Evolutionary conservation across 345 rosid species (phyloP).

Genomic region (Brassica nigra): DNA sequence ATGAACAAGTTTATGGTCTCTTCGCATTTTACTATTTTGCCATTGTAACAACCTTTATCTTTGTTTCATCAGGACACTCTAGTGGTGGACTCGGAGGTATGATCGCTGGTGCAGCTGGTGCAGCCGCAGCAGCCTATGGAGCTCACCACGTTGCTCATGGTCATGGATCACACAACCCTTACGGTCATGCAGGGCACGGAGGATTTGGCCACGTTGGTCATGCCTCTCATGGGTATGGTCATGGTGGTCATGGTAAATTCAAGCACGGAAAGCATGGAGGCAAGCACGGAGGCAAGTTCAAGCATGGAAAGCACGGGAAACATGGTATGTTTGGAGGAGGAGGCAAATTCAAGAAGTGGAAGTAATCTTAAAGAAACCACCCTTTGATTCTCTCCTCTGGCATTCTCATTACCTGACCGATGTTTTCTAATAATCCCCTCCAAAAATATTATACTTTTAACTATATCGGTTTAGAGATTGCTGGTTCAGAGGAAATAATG

Average conservation of each 20-base stretch:
- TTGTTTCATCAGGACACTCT: constrained; percentile 54
- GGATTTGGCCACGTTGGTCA: constrained; percentile 44
- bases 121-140: constrained; percentile 86
- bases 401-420: constrained; percentile 31
- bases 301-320: constrained; percentile 80
- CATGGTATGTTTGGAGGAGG: constrained; percentile 48
- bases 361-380: constrained; percentile 45
- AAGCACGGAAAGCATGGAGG: constrained; percentile 85
- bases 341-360: constrained; percentile 91
- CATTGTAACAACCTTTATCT: background rate
- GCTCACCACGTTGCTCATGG: constrained; percentile 42
- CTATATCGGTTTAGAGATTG: constrained; percentile 37
- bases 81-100: constrained; percentile 65
- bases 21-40: background rate
- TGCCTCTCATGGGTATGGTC: constrained; percentile 12
- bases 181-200: constrained; percentile 31
- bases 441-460: constrained; percentile 8
- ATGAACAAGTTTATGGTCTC: background rate
- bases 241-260: constrained; percentile 55
- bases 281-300: constrained; percentile 76
- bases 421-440: constrained; percentile 25
- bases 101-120: constrained; percentile 87
- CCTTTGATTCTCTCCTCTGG: constrained; percentile 21
- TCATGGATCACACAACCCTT: constrained; percentile 47
- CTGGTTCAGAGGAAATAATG: constrained; percentile 32